phyloP scores from a whole-genome alignment of 441 rosid genomes.

The Gossypium lobatum region DNA sequence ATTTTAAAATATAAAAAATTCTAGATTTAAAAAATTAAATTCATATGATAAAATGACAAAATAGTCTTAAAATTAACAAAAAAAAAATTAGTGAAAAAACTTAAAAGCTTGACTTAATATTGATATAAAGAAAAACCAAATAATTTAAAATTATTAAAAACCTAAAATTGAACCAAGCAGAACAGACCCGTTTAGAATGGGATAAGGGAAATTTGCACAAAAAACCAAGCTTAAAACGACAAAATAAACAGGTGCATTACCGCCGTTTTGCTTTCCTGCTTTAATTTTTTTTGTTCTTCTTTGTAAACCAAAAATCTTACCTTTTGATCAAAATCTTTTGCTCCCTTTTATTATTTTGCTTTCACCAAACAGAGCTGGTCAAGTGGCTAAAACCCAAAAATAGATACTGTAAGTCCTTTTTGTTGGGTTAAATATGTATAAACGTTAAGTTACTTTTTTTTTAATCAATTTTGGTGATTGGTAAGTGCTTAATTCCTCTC shows the following conservation, averaged over 20 bases:
- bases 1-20: too few species aligned
- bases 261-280: not conserved
- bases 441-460: not conserved
- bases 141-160: too few species aligned
- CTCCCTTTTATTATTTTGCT: not conserved
- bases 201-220: not conserved
- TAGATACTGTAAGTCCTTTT: not conserved
- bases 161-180: too few species aligned
- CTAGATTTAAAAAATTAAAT: too few species aligned
- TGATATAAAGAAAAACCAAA: too few species aligned
- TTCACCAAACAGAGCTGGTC: not conserved
- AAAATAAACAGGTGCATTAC: not conserved
- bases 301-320: not conserved
- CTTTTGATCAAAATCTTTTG: not conserved
- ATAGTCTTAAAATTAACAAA: not conserved
- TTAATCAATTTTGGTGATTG: not conserved
- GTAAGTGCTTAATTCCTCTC: not conserved
- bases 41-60: not conserved
- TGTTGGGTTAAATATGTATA: not conserved
- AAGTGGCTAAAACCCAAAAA: not conserved
- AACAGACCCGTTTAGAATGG: too few species aligned
- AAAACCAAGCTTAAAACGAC: conserved; percentile 6
- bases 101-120: too few species aligned
- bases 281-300: not conserved
- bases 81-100: not conserved